A percentile compares a stretch with the other conserved stretches of the same genome.
Conservation (phyloP, 306 rosid species). For the Castanea crenata region DNA sequence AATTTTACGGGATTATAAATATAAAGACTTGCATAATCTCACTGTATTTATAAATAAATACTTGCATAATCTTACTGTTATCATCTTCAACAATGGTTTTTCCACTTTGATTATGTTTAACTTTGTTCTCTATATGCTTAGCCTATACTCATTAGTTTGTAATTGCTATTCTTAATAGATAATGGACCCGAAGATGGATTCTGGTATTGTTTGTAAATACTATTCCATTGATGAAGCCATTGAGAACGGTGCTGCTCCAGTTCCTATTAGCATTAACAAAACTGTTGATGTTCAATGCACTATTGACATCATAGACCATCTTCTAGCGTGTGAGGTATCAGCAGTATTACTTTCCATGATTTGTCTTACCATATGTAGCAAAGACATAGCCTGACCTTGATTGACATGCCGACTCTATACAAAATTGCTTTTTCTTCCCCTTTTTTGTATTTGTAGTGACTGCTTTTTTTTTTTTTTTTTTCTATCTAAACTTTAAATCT, state of each 20-base stretch:
- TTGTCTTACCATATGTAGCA: conserved; percentile 15
- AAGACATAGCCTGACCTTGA: background rate
- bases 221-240: conserved; percentile 95
- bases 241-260: conserved; percentile 92
- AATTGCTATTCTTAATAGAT: conserved; percentile 48
- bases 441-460: background rate
- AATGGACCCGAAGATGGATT: conserved; percentile 99
- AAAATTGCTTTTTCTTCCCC: background rate
- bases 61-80: background rate
- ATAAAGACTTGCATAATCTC: background rate
- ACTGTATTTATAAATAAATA: background rate
- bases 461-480: background rate
- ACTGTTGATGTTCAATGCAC: conserved; percentile 64
- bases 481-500: background rate
- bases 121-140: background rate
- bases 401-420: background rate
- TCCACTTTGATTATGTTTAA: background rate
- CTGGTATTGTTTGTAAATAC: conserved; percentile 77
- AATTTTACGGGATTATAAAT: background rate
- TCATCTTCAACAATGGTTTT: background rate
- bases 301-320: conserved; percentile 93
- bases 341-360: conserved; percentile 9
- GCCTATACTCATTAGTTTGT: background rate
- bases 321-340: conserved; percentile 90
- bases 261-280: conserved; percentile 75